Percentiles rank a stretch among this genome's conserved stretches.
Conservation (phyloP, 73 alveolate species). For the Paramecium pentaurelia region DNA sequence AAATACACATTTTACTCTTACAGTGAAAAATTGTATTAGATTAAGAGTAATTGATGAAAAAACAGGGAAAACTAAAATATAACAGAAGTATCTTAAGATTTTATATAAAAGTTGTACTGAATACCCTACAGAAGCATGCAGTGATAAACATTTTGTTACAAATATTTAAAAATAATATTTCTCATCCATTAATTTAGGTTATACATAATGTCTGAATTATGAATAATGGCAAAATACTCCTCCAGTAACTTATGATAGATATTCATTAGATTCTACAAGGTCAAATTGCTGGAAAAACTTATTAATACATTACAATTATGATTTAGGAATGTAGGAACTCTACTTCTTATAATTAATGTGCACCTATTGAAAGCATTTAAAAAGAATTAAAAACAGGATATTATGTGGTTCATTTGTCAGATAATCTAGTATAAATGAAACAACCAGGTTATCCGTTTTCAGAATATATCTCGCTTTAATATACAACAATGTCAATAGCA, state of each 20-base stretch:
- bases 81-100: background rate
- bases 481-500: background rate
- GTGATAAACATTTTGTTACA: conserved; percentile 15
- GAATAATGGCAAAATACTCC: background rate
- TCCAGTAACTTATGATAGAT: background rate
- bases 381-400: background rate
- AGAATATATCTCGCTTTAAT: background rate
- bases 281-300: background rate
- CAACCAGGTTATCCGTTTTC: background rate
- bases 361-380: background rate
- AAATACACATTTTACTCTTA: background rate
- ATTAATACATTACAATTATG: background rate
- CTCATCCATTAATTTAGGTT: background rate
- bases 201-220: background rate
- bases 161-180: background rate
- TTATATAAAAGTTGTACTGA: background rate
- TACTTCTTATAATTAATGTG: background rate
- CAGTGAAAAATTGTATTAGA: background rate
- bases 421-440: background rate
- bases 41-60: background rate
- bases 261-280: background rate
- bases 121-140: conserved; percentile 22
- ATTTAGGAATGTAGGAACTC: background rate
- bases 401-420: background rate
- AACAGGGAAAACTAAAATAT: background rate